phyloP scores from a whole-genome alignment of 148 eudicot genomes.

The Amaranthus cruentus region DNA sequence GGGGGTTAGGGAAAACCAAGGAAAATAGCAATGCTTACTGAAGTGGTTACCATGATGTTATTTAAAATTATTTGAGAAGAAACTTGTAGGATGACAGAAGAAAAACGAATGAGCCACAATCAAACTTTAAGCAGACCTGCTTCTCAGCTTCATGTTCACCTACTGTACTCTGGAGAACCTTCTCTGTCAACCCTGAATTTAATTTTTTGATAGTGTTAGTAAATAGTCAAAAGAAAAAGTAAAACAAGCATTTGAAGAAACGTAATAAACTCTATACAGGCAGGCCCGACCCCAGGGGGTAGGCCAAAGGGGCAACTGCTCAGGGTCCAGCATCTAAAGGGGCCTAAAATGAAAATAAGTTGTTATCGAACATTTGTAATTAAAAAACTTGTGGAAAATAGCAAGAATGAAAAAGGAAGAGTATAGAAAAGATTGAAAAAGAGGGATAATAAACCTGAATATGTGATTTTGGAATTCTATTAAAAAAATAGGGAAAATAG shows the following conservation, averaged over 20 bases:
- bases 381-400: no score
- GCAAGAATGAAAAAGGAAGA: no score
- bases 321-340: no score
- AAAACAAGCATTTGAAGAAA: not conserved
- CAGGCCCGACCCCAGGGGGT: no score
- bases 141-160: constrained; percentile 79
- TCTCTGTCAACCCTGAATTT: constrained; percentile 65
- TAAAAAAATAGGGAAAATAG: no score
- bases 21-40: not conserved
- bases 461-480: no score
- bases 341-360: no score
- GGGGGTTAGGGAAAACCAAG: not conserved
- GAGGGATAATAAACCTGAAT: no score
- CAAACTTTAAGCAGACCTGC: constrained; percentile 43
- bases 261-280: not conserved
- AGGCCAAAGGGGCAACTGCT: no score
- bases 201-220: constrained; percentile 16
- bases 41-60: not conserved
- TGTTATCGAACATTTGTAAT: no score
- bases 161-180: constrained; percentile 63
- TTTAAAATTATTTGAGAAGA: not conserved
- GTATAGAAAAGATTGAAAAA: no score
- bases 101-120: not conserved
- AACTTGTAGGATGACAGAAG: not conserved
- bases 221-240: not conserved